Base-by-base conservation (phyloP, 805 yeast species). In the Yarrowia osloensis region DNA sequence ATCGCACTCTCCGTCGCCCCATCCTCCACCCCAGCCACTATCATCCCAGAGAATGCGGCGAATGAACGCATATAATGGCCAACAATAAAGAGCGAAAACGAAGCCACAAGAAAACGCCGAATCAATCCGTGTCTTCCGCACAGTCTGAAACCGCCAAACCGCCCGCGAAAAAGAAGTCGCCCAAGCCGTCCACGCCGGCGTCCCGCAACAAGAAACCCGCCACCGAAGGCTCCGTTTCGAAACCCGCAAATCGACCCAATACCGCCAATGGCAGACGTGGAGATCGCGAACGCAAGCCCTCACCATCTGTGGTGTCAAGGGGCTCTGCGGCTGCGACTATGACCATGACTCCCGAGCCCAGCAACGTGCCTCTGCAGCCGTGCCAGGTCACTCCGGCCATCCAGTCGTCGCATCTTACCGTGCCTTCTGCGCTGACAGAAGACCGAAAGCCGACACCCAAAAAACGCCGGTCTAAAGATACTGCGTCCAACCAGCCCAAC, bases 11-110 rank as follows among this genome's bases (percentile, higher is more conserved):
- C 28, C 28, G 19, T 24, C 31, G 9, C 28, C 31, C 4, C 17
- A 21, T 17, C 6, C 22, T 15, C 11, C 46, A 35, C 22, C 49
- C 55, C n/a, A 31, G 37, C 37, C 55, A n/a, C 21, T 39, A 52
- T 29, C 54, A 50, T 54, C 29, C 59, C 63, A 57, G 63, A 57
- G 49, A 57, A 57, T 57, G 63, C 49, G 63, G 63, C 63, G 63
- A 57, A 57, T 29, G 63, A 39, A 22, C 63, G 63, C 63, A 57
- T 57, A 57, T 57, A 57, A 57, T 57, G 63, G 63, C 63, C 47
- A 57, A 57, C 63, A 57, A 40, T 28, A 57, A 57, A 57, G 63
- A 57, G 49, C 63, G 63, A 39, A 39, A 57, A 40, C 63, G 63
- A 57, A 57, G 63, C 63, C 63, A 57, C 49, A 57, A 57, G 42